Evolutionary conservation across 176 grass and related monocot genomes (phyloP), one percentile per base, ranked within the genome.

Genomic region (Luzula sylvatica): DNA sequence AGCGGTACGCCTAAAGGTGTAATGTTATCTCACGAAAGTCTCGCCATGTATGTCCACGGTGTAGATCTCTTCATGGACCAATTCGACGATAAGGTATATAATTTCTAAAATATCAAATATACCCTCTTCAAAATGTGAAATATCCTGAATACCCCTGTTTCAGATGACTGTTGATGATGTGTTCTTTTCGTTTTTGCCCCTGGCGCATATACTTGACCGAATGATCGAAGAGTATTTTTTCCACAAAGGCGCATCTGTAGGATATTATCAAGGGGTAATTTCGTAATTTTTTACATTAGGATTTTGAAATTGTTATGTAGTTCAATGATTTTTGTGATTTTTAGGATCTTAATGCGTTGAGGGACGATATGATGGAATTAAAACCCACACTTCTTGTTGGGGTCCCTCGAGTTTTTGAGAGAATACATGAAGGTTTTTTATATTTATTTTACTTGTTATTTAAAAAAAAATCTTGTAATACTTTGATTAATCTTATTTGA

Each of bases 181-280:
- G n/a, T 98, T 88, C 59, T 82, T 98, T 23, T 98, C 92, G 5
- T 98, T 98, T 62, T 81, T 98, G 50, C 92, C 92, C 13, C 81
- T 98, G 46, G 92, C 92, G 64, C 92, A 98, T 69, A 90, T 98
- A 52, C 92, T 98, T 3, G 92, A 98, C 32, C 81, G 92, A 43
- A 78, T 88, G 58, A 78, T 98, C 40, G 92, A 98, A 80, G 92
- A 98, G 61, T 98, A 83, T 47, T 98, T 98, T 30, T 80, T 98
- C 54, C 81, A 90, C 72, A 90, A 87, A 64, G 92, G 92, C 14
- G 92, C 86, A 28, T 98, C 92, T 42, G 71, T 98, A 71, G 92
- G 92, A 18, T 98, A 98, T 61, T 98, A 77, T 59, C 92, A 90
- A 52, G 92, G 92, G 72, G 92, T 96, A 58, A 0, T 64, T 46